Percentiles rank a stretch among this genome's conserved stretches.
Evolutionary conservation across 805 yeast genomes (phyloP).

Genomic region (Maudiozyma turicensis): DNA sequence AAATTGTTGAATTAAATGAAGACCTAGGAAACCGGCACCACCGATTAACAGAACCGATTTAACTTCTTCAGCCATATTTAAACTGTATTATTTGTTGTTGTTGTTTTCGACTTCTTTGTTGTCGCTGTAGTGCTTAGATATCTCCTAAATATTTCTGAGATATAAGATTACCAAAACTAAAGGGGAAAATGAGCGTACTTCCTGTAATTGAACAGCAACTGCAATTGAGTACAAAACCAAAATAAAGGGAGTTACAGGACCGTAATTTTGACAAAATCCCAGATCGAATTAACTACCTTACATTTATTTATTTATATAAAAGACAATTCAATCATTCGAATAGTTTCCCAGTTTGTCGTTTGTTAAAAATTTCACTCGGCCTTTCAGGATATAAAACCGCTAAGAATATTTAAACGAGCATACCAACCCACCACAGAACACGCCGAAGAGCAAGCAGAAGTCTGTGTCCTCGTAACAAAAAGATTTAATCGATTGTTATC

Average conservation of each 20-base stretch:
- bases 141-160: too few species aligned
- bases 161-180: too few species aligned
- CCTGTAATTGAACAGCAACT: too few species aligned
- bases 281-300: not conserved
- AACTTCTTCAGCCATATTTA: conserved; percentile 6
- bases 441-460: too few species aligned
- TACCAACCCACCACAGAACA: not conserved
- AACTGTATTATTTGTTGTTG: not conserved
- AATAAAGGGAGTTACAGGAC: too few species aligned
- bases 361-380: not conserved
- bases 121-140: too few species aligned
- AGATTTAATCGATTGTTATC: too few species aligned
- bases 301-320: not conserved
- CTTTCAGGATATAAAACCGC: not conserved
- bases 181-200: too few species aligned
- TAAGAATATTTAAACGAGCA: not conserved
- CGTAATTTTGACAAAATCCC: too few species aligned
- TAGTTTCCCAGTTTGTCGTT: not conserved
- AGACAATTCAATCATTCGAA: not conserved
- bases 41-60: conserved; percentile 71
- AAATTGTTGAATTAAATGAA: conserved; percentile 83
- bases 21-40: conserved; percentile 90
- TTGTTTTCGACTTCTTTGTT: not conserved
- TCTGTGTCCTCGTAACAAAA: too few species aligned
- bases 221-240: too few species aligned